Base-by-base conservation (phyloP, 768 basidiomycete species). In the Lentinula guzmanii region DNA sequence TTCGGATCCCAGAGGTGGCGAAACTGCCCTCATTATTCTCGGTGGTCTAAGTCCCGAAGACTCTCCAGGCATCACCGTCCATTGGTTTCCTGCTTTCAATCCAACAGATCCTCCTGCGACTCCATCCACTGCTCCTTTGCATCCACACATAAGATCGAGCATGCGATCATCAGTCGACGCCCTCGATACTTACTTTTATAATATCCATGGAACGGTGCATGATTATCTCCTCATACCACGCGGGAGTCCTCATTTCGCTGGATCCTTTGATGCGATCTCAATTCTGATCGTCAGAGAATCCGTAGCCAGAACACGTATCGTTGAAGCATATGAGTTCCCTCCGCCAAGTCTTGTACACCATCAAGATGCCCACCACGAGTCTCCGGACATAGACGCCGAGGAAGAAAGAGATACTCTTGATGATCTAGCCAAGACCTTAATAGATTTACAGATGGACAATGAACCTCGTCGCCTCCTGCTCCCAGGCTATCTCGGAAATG, bases 151-250 rank as follows among this genome's bases (percentile, higher is more conserved):
- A 21, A 79, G 89, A 45, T 73, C 81, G 33, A 88, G 88, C 0
- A 90, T 91, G 77, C 77, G 83, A 43, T 76, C 82, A 48, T 88
- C 87, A 6, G 72, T 89, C 1, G 66, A 73, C 7, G 77, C 82
- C 0, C 69, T 72, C 10, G 75, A 81, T 62, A 72, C 79, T 1
- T 83, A 79, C 58, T 82, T 85, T 63, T 92, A 91, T 66, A 73
- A 78, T 13, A 83, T 86, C 0, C 68, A 72, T 8, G 81, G 84
- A 1, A 74, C 83, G 0, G 79, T 86, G 7, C 91, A 94, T 67
- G 93, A 97, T 67, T 93, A 90, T 70, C 71, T 90, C 18, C 79
- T 94, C 18, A 69, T 93, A n/a, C 89, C 93, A 1, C 79, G 82
- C 52, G 74, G 78, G 8, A 87, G 70, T 56, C 91, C 91, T 4